Percentiles rank a stretch among this genome's conserved stretches.
These are phyloP conservation scores for Ramaria sp. DNA, from an alignment of 768 basidiomycete species.

Conservation along the genomic window DNA sequence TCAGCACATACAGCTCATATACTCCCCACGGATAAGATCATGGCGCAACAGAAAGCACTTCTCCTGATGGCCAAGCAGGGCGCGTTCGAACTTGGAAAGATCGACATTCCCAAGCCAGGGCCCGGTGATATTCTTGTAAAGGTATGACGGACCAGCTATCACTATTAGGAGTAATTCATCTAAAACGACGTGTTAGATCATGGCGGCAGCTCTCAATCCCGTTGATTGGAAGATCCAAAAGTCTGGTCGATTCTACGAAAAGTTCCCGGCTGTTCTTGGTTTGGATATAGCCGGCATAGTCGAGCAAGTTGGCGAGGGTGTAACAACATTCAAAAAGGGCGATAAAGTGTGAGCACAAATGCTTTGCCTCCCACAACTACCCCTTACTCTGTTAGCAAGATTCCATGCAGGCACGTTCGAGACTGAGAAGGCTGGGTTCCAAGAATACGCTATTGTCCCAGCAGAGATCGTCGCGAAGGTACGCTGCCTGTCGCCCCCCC, in stretches of 20 bases:
- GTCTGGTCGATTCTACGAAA: constrained; percentile 25
- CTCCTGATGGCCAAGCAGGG: constrained; percentile 1
- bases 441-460: constrained; percentile 32
- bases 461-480: constrained; percentile 33
- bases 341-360: constrained; percentile 36
- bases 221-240: constrained; percentile 44
- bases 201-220: constrained; percentile 28
- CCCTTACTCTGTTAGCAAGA: not conserved
- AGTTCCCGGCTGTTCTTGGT: constrained; percentile 37
- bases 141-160: constrained; percentile 12
- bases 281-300: constrained; percentile 42
- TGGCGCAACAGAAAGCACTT: constrained; percentile 1
- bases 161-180: not conserved
- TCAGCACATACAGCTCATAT: too few species aligned
- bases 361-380: not conserved
- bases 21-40: too few species aligned
- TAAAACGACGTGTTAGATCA: constrained; percentile 5
- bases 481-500: not conserved
- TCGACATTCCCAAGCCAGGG: constrained; percentile 25
- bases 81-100: not conserved
- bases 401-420: constrained; percentile 27
- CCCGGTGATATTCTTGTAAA: constrained; percentile 32
- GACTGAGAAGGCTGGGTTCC: constrained; percentile 24
- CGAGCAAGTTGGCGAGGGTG: constrained; percentile 39
- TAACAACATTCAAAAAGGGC: constrained; percentile 36